Evolutionary conservation across 768 basidiomycete genomes (phyloP).

Genomic region (Calocybe gangraenosa): DNA sequence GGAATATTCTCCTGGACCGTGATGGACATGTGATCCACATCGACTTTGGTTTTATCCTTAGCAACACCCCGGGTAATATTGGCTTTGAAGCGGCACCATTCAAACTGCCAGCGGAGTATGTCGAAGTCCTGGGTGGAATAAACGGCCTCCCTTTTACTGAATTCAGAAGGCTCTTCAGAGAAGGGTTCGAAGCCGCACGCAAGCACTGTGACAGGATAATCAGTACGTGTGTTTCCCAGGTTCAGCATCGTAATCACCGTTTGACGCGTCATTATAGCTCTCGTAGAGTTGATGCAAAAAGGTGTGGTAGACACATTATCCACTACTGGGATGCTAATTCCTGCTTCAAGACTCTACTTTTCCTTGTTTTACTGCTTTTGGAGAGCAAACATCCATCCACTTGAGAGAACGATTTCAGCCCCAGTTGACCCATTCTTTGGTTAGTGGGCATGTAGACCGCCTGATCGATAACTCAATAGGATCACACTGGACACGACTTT

Average conservation of each 20-base stretch:
- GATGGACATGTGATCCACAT: constrained; percentile 96
- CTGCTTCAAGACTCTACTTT: constrained; percentile 67
- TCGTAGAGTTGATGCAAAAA: constrained; percentile 99
- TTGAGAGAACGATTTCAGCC: constrained; percentile 94
- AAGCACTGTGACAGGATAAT: constrained; percentile 97
- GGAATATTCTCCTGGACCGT: constrained; percentile 93
- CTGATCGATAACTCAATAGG: constrained; percentile 88
- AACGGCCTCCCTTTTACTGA: constrained; percentile 72
- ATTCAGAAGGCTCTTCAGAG: constrained; percentile 84
- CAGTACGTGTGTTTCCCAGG: constrained; percentile 46
- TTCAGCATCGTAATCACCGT: background rate
- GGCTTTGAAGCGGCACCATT: constrained; percentile 99
- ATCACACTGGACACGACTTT: constrained; percentile 92
- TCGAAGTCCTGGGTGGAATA: constrained; percentile 91
- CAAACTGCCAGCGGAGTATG: constrained; percentile 91
- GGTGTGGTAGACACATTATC: constrained; percentile 38
- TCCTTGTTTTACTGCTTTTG: constrained; percentile 87
- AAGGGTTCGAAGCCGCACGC: constrained; percentile 89
- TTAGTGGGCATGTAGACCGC: constrained; percentile 86
- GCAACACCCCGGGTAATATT: constrained; percentile 95
- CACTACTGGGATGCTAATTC: background rate
- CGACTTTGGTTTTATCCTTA: constrained; percentile 97
- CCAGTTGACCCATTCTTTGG: constrained; percentile 75
- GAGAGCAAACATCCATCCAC: constrained; percentile 85
- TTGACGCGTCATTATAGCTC: constrained; percentile 24